Evolutionary conservation across 768 basidiomycete species (phyloP).

Genomic region (Lentinus tigrinus): DNA sequence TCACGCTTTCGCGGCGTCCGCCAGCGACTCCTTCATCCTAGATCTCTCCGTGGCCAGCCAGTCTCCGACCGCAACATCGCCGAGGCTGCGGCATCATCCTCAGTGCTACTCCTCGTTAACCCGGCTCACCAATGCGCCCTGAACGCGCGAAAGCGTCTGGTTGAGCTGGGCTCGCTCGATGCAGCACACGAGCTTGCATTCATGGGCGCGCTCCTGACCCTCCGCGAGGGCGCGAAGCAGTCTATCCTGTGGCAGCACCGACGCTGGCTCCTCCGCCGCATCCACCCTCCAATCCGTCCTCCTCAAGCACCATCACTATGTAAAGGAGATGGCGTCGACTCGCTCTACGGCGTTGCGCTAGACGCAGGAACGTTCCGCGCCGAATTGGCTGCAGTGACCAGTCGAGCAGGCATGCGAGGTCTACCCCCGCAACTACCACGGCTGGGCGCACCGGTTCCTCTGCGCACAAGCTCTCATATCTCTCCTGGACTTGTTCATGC

Average conservation of each 20-base stretch:
- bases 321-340: constrained; percentile 13
- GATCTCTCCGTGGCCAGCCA: not conserved
- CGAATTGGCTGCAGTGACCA: constrained; percentile 53
- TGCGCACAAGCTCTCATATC: constrained; percentile 37
- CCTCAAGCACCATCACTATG: not conserved
- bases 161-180: constrained; percentile 37
- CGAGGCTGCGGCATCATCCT: constrained; percentile 33
- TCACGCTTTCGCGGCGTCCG: constrained; percentile 23
- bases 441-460: constrained; percentile 63
- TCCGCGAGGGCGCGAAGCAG: constrained; percentile 58
- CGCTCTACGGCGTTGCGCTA: constrained; percentile 24
- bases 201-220: constrained; percentile 47
- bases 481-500: constrained; percentile 8
- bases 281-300: constrained; percentile 26
- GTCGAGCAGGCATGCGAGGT: constrained; percentile 53
- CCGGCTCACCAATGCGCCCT: constrained; percentile 70
- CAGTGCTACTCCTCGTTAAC: constrained; percentile 60
- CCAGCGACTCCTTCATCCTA: not conserved
- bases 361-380: constrained; percentile 34
- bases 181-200: constrained; percentile 47
- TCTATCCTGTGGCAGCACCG: constrained; percentile 71
- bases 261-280: constrained; percentile 53
- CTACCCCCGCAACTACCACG: constrained; percentile 74
- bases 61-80: not conserved
- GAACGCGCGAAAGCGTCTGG: constrained; percentile 56